Percentiles rank a stretch among this genome's conserved stretches.
phyloP scores from a whole-genome alignment of 805 yeast species.

The Metschnikowia bowlesiae region DNA sequence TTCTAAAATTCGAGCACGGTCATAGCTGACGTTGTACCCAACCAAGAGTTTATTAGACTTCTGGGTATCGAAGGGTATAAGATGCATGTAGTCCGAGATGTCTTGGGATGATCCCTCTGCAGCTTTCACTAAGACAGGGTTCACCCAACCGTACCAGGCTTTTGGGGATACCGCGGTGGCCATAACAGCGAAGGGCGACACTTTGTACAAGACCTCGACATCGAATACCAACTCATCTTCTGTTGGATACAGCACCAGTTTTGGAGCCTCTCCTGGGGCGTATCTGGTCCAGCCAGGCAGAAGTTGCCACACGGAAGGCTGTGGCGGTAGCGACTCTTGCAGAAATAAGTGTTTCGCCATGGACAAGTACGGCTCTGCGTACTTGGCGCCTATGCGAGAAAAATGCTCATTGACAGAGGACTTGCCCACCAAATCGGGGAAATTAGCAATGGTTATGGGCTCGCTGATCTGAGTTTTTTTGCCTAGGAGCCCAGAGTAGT shows the following conservation, averaged over 20 bases:
- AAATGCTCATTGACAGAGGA: conserved; percentile 81
- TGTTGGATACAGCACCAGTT: conserved; percentile 58
- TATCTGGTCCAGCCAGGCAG: conserved; percentile 82
- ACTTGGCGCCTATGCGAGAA: conserved; percentile 56
- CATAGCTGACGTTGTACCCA: conserved; percentile 90
- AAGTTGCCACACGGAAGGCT: conserved; percentile 52
- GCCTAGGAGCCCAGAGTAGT: conserved; percentile 63
- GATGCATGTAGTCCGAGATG: conserved; percentile 47
- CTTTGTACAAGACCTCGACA: conserved; percentile 78
- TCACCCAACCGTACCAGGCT: conserved; percentile 95
- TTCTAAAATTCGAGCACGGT: conserved; percentile 78
- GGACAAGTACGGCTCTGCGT: conserved; percentile 56
- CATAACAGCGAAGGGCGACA: conserved; percentile 68
- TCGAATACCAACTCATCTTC: conserved; percentile 81
- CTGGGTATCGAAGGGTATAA: conserved; percentile 68
- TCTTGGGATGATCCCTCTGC: conserved; percentile 27
- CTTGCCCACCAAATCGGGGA: conserved; percentile 73
- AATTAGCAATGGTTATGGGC: conserved; percentile 51
- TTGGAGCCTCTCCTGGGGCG: conserved; percentile 49
- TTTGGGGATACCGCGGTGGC: conserved; percentile 72
- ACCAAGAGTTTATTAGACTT: conserved; percentile 54
- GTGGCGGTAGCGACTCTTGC: conserved; percentile 33
- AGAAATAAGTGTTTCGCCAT: conserved; percentile 44
- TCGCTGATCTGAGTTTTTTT: conserved; percentile 59
- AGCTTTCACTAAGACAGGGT: conserved; percentile 61